Evolutionary conservation across 257 asterid species (phyloP), one percentile per base, ranked within the genome.

Genomic region (Hygrophila difformis): DNA sequence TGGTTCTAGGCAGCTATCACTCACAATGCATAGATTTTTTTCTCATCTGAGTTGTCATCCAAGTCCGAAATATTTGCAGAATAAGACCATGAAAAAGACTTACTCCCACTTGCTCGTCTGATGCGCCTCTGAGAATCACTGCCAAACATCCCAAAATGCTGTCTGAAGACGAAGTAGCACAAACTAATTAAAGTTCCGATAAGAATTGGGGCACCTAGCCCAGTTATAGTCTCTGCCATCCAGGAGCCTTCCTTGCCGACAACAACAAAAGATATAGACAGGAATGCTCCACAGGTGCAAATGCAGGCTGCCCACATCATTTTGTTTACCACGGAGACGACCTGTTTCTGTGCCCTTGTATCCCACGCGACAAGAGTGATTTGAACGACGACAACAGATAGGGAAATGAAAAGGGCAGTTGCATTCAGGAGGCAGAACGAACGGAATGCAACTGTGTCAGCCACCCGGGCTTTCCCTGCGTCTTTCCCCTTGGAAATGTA

Each of bases 251-350:
- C 58, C 67, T 58, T 70, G 14, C 97, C 99, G 8, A 86, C 99
- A 5, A 91, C 80, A 11, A 91, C 93, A 9, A 82, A 91, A 5
- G 94, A 79, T 13, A 91, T 70, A 0, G 99, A 79, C 47, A 91
- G 22, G 50, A 82, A 91, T 1, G 99, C 95, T 1, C 97, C 99
- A 11, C 95, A 91, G 0, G 97, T 91, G 72, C 89, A 80, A 12
- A 86, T 53, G 8, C 99, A 81, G 1, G 99, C 99, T 0, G 94
- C 84, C 99, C 99, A 91, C 99, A 91, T 86, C 65, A 91, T 49
- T 76, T 91, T 91, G 49, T 91, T 91, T 57, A 91, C 94, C 3
- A 91, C 82, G 0, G 95, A 80, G 16, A 91, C 97, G 0, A 91
- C 81, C 46, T 65, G 82, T 59, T 68, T 82, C 72, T 91, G 96